phyloP scores from a whole-genome alignment of 1,139 yeast genomes.

The Trichomonascaceae sp. region DNA sequence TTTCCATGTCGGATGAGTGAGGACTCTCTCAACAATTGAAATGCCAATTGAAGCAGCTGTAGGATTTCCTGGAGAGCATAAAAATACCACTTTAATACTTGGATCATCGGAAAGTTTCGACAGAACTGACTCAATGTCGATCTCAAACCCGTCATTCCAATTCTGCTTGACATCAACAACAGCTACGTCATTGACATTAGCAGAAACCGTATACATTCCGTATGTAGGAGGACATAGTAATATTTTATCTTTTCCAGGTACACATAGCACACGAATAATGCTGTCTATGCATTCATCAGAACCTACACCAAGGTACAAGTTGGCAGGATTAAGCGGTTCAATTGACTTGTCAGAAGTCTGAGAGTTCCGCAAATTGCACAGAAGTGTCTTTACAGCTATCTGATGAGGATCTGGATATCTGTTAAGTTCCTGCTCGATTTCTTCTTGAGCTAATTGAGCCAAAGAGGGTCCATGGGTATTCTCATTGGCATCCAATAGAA shows the following conservation, averaged over 20 bases:
- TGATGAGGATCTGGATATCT: conserved; percentile 98
- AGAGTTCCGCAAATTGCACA: conserved; percentile 64
- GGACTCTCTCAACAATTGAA: conserved; percentile 44
- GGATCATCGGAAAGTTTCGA: conserved; percentile 51
- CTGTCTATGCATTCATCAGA: conserved; percentile 95
- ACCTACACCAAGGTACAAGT: conserved; percentile 91
- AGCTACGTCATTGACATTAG: conserved; percentile 80
- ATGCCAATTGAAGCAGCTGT: conserved; percentile 64
- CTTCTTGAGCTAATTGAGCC: conserved; percentile 33
- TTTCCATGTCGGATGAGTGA: conserved; percentile 53
- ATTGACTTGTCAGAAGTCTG: conserved; percentile 26
- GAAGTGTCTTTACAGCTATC: conserved; percentile 61
- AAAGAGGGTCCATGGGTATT: conserved; percentile 90
- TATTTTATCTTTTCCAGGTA: conserved; percentile 76
- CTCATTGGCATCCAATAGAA: conserved; percentile 90
- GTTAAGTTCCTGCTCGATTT: conserved; percentile 50
- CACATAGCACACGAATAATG: conserved; percentile 75
- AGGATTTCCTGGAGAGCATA: conserved; percentile 99
- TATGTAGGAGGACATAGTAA: conserved; percentile 92
- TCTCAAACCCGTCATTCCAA: conserved; percentile 51
- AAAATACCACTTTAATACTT: conserved; percentile 62
- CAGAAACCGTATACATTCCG: conserved; percentile 93
- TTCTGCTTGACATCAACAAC: conserved; percentile 66
- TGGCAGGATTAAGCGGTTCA: conserved; percentile 47
- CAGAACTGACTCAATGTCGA: conserved; percentile 53